Evolutionary conservation across 768 basidiomycete genomes (phyloP).

Genomic region (Boletales sp.): DNA sequence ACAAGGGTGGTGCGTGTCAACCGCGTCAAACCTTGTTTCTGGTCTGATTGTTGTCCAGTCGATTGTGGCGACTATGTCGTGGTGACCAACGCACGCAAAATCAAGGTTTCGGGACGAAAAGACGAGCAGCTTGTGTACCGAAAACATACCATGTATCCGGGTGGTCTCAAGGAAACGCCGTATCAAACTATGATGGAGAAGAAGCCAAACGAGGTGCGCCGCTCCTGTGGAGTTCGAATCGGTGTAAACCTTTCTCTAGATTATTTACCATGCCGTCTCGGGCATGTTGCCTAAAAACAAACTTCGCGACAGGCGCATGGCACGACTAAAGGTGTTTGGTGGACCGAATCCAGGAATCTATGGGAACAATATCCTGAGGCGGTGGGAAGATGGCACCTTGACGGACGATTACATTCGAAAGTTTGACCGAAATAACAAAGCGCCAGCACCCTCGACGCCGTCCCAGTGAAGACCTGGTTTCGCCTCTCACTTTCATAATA

Average conservation of each 20-base stretch:
- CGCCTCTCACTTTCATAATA: conserved; percentile 1
- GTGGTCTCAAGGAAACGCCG: conserved; percentile 88
- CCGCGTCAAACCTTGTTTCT: not conserved
- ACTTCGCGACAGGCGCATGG: conserved; percentile 82
- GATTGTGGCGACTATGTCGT: conserved; percentile 99
- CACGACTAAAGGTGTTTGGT: conserved; percentile 85
- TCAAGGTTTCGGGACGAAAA: conserved; percentile 89
- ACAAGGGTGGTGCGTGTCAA: conserved; percentile 69
- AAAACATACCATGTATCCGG: conserved; percentile 89
- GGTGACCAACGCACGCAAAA: conserved; percentile 81
- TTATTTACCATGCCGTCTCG: conserved; percentile 92
- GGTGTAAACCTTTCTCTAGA: conserved; percentile 43
- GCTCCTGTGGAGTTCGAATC: not conserved
- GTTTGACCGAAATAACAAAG: conserved; percentile 21
- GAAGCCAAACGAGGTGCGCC: conserved; percentile 84
- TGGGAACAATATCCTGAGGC: conserved; percentile 70
- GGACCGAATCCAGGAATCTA: conserved; percentile 75
- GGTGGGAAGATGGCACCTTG: conserved; percentile 81
- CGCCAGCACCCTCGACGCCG: not conserved
- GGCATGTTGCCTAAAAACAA: conserved; percentile 99
- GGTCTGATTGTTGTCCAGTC: conserved; percentile 44
- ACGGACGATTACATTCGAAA: conserved; percentile 35
- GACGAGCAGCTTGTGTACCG: conserved; percentile 82
- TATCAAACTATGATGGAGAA: conserved; percentile 80
- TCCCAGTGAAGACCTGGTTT: conserved; percentile 10